Evolutionary conservation across 164 flowering plant genomes (phyloP), one percentile per base, ranked within the genome.

Genomic region (Nelumbo lutea): DNA sequence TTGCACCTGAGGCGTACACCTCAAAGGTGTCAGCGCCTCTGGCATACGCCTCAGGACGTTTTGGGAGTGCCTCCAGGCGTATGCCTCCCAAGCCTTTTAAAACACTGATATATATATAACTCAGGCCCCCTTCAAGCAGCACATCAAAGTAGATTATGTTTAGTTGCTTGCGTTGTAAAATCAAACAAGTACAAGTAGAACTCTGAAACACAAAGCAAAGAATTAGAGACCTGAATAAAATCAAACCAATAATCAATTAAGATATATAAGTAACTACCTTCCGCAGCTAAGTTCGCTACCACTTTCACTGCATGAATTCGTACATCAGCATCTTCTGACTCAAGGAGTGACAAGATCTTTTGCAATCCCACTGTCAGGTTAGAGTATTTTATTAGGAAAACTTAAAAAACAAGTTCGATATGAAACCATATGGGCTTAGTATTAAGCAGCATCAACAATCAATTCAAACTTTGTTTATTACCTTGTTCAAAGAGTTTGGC

Each of bases 271-370:
- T 46, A 42, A 68, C 43, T 65, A 95, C 99, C 99, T 87, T 96
- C 99, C 13, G 98, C 98, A 55, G 99, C 98, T 15, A 96, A 81
- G 77, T 96, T 96, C 62, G 99, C 99, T 0, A 96, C 94, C 73
- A 96, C 99, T 83, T 96, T 96, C 50, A 92, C 99, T 58, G 99
- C 99, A 89, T 96, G 98, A 72, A 96, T 85, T 40, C 87, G 87
- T 42, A 96, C 91, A 76, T 89, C 96, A 66, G 86, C 81, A 83
- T 96, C 99, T 68, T 90, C 96, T 39, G 99, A 87, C 76, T 89
- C 96, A 59, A 96, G 97, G 79, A 96, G 82, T 14, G 96, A 87
- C 81, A 93, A 77, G 67, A 96, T 96, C 83, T 89, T 96, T 60
- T 93, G 99, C 90, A 96, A 77, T 59, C 99, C 99, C 79, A 96